These are phyloP conservation scores for Colletotrichum scovillei DNA, from an alignment of 2,329 filamentous ascomycete genomes.

Conservation along the genomic window DNA sequence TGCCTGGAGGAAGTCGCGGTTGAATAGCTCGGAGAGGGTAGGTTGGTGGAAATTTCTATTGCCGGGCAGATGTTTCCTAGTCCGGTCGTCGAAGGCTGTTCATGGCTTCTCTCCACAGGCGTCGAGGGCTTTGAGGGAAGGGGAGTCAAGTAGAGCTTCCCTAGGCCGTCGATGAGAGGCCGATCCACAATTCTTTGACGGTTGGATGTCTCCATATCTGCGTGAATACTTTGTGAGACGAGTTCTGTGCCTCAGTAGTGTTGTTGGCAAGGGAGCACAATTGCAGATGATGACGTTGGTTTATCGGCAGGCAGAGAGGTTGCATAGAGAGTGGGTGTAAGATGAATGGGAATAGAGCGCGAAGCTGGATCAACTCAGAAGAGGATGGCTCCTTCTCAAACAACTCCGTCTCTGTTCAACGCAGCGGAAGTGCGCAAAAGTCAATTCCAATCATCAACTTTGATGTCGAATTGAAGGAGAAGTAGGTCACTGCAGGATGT, in stretches of 20 bases:
- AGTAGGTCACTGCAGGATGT: background rate
- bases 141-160: background rate
- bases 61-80: background rate
- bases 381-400: background rate
- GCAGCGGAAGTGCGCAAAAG: background rate
- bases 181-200: too few relatives aligned
- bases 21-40: too few relatives aligned
- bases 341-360: background rate
- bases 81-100: background rate
- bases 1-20: background rate
- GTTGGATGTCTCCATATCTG: background rate
- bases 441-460: background rate
- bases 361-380: background rate
- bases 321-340: background rate
- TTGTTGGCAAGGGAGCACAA: background rate
- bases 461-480: background rate
- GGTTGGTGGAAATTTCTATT: background rate
- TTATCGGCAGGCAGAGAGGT: background rate
- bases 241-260: background rate
- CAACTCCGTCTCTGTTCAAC: background rate
- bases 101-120: background rate
- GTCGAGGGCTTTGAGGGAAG: background rate
- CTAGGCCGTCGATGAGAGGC: too few relatives aligned
- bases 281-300: background rate
- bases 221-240: background rate